Evolutionary conservation across 139 green algal species (phyloP), one percentile per base, ranked within the genome.

Genomic region (Pedinophyceae sp.): DNA sequence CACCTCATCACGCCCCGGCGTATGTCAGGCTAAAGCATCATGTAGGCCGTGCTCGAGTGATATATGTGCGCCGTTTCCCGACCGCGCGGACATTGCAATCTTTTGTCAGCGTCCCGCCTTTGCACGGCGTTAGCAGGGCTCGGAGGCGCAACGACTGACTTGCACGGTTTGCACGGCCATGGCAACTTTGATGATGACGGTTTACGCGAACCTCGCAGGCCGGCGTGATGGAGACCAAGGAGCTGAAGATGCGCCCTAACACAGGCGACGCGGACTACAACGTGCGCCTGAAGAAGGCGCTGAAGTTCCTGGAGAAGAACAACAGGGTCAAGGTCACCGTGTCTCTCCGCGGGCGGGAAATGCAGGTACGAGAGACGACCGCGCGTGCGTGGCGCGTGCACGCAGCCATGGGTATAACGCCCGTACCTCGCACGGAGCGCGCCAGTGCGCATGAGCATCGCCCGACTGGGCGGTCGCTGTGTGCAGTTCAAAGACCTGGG

Each of bases 221-320:
- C 10, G 34, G 34, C 34, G 34, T 43, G 10, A 43, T 43, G 34
- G 82, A 90, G 18, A 51, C 78, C 24, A 90, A 90, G 60, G 81
- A 90, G 57, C 62, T 90, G 23, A 90, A 91, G 64, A 66, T 90
- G 61, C 57, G 81, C 26, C 81, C 82, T n/a, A 70, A 58, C 59
- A 89, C 76, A 3, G 81, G 91, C 56, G 67, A 67, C 13, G 79
- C 88, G 34, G 81, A 89, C 54, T 89, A 89, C 56, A 43, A 83
- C 46, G 75, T 84, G n/a, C 67, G 75, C 30, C 28, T 88, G 25
- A 58, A 66, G n/a, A 47, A 62, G 7, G 81, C 79, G 2, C 52
- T 70, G 49, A 78, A 78, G 48, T 87, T 87, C 48, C 46, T 87
- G 26, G 27, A 54, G n/a, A 81, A 81, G 64, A 55, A 81, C 4